Evolutionary conservation across 345 rosid species (phyloP), one percentile per base, ranked within the genome.

Genomic region (Kernera saxatilis): DNA sequence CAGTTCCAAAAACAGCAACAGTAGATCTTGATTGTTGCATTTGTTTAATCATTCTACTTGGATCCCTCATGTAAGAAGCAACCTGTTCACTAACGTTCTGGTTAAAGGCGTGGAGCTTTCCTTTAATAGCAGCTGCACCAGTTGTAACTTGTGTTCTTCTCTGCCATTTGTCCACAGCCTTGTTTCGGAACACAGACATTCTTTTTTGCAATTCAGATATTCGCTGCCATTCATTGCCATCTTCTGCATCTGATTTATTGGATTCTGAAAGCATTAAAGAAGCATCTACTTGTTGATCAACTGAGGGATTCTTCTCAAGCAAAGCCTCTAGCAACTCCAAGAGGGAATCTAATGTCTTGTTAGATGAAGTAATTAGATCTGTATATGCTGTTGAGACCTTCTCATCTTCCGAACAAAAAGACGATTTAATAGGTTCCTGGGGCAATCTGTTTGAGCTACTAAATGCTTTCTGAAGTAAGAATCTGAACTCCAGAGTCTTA

Each of bases 41-140:
- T 81, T 94, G 97, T 84, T 86, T 91, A 32, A 89, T 71, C 96
- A 94, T 91, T 82, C 92, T 85, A 81, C 89, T 88, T 41, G 99
- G 96, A 81, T 91, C 97, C 81, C 96, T 89, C 96, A 91, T 88
- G 81, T 84, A 83, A 18, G 82, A 71, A 62, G 93, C 85, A 67
- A 94, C 96, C 84, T 94, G 96, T 43, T 86, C 98, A 63, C 96
- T 91, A 36, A 91, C 87, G 79, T 84, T 89, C 99, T 94, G 84
- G 84, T 91, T 89, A 80, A 94, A 94, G 65, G 97, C 99, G 1
- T 89, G 90, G 64, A 91, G 83, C 76, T 88, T 91, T 76, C 84
- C 82, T 75, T 82, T 91, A 12, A 91, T 83, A 52, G 99, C 97
- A 67, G 96, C 96, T 54, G 91, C 92, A 73, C 97, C 98, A 64